phyloP scores from a whole-genome alignment of 2,329 filamentous ascomycete species.

The Cercospora zeae-maydis region DNA sequence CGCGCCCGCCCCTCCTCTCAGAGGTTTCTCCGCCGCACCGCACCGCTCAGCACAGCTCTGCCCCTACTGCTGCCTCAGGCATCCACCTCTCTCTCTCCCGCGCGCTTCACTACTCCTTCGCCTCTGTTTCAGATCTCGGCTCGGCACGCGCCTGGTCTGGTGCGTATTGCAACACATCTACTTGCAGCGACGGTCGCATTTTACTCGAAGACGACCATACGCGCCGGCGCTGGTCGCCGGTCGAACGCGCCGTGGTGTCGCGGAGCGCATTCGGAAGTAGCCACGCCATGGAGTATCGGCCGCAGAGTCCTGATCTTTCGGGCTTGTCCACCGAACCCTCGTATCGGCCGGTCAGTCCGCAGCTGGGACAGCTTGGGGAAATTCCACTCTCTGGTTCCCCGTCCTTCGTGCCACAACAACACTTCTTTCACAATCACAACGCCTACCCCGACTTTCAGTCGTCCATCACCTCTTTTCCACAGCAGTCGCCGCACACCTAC shows the following conservation, averaged over 20 bases:
- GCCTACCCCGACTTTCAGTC: slow-evolving; percentile 20
- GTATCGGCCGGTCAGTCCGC: slow-evolving; percentile 5
- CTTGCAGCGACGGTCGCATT: neutral
- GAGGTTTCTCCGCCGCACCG: neutral
- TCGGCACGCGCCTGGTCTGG: neutral
- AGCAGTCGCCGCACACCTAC: slow-evolving; percentile 13
- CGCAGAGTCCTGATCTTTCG: slow-evolving; percentile 4
- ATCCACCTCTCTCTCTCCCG: too few relatives aligned
- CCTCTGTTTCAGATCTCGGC: neutral
- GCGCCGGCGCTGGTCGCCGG: slow-evolving; percentile 3
- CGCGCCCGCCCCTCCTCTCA: neutral
- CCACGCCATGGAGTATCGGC: slow-evolving; percentile 3
- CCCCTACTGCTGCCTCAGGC: neutral
- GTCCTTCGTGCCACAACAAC: slow-evolving; percentile 13
- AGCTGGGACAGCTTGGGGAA: slow-evolving; percentile 9
- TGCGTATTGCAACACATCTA: neutral
- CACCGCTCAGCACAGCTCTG: neutral
- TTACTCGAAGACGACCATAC: neutral
- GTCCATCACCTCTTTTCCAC: slow-evolving; percentile 23
- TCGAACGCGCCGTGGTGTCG: neutral
- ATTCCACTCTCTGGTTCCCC: slow-evolving; percentile 1
- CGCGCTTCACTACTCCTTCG: neutral
- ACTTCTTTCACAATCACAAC: slow-evolving; percentile 6
- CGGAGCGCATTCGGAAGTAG: neutral
- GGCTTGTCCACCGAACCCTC: slow-evolving; percentile 1